Evolutionary conservation across 192 early-diverging fungal species (phyloP).

Genomic region (Gorgonomyces haynaldii): DNA sequence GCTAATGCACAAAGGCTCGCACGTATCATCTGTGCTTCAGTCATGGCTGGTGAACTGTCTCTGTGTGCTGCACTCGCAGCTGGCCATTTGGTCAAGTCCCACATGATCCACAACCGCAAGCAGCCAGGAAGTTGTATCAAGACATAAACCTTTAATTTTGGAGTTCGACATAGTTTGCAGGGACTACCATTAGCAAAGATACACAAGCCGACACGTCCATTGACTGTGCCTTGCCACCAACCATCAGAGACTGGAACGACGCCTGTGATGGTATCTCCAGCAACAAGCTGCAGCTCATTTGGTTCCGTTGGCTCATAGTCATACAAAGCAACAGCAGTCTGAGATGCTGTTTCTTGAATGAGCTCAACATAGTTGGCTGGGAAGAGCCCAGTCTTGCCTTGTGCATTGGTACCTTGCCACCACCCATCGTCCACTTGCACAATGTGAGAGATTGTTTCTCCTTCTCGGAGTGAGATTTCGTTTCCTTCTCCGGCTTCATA

Average conservation of each 20-base stretch:
- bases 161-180: conserved; percentile 7
- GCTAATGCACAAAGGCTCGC: conserved; percentile 77
- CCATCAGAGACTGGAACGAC: conserved; percentile 76
- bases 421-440: conserved; percentile 82
- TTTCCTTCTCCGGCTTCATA: conserved; percentile 78
- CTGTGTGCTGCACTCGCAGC: conserved; percentile 76
- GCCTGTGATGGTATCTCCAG: conserved; percentile 39
- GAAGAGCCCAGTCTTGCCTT: conserved; percentile 71
- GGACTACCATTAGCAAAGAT: conserved; percentile 1
- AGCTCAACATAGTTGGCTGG: conserved; percentile 39
- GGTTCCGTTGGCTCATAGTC: background rate
- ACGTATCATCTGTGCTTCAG: conserved; percentile 71
- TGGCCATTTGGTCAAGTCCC: conserved; percentile 77
- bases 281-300: background rate
- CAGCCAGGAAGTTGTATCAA: too few relatives aligned
- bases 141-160: conserved; percentile 3
- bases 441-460: conserved; percentile 65
- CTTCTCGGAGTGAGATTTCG: conserved; percentile 70
- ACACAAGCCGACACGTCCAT: conserved; percentile 25
- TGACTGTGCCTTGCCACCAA: conserved; percentile 77
- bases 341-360: background rate
- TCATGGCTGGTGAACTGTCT: conserved; percentile 87
- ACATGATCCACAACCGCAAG: conserved; percentile 86
- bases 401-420: conserved; percentile 77
- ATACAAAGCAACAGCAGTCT: background rate